Evolutionary conservation across 257 asterid genomes (phyloP).

Genomic region (Cynanchum wilfordii): DNA sequence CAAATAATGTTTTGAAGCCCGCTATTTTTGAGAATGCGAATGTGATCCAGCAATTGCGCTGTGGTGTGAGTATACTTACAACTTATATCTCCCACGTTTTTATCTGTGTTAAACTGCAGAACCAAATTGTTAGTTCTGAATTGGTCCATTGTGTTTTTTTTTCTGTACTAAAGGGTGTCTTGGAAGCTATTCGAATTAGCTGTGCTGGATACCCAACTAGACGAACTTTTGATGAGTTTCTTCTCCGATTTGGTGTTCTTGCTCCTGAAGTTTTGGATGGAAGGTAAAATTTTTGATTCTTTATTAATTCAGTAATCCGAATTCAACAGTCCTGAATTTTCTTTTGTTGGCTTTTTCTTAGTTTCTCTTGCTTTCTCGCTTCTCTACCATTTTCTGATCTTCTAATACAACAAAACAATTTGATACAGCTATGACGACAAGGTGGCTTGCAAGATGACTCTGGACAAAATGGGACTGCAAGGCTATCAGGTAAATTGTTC

Average conservation of each 20-base stretch:
- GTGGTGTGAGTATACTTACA: constrained; percentile 82
- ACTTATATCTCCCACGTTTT: constrained; percentile 17
- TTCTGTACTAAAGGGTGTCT: constrained; percentile 65
- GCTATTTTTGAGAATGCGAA: constrained; percentile 87
- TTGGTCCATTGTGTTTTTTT: neutral
- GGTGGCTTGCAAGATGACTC: constrained; percentile 78
- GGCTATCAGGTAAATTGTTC: constrained; percentile 76
- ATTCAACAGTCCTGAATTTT: neutral
- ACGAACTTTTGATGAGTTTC: constrained; percentile 94
- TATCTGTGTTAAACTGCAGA: constrained; percentile 6
- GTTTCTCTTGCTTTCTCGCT: constrained; percentile 1
- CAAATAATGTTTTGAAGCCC: constrained; percentile 89
- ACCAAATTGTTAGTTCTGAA: neutral
- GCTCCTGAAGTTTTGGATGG: constrained; percentile 63
- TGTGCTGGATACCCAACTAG: constrained; percentile 99
- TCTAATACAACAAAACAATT: constrained; percentile 5
- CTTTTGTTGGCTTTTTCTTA: neutral
- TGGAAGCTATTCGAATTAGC: constrained; percentile 97
- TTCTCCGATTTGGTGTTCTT: constrained; percentile 97
- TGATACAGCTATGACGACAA: constrained; percentile 75
- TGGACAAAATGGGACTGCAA: constrained; percentile 81
- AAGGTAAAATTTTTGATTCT: constrained; percentile 43
- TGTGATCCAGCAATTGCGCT: constrained; percentile 89
- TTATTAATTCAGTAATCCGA: constrained; percentile 12
- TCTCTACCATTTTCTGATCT: constrained; percentile 1